Conservation (phyloP, 768 basidiomycete genomes). For the Thelephora aurantiotincta region DNA sequence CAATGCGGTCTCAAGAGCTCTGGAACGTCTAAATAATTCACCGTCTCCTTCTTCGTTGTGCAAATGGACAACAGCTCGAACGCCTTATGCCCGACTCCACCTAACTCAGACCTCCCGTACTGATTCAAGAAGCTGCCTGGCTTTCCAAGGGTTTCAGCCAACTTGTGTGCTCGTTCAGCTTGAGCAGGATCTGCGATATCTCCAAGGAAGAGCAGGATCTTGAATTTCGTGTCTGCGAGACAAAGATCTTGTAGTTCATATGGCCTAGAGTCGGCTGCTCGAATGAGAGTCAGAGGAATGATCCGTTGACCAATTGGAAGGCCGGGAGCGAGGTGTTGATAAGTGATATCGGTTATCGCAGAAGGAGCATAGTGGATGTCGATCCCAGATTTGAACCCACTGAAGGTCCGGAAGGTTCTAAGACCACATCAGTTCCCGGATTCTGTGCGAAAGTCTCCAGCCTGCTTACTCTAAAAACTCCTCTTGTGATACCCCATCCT, state of each 20-base stretch:
- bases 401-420: slow-evolving; percentile 31
- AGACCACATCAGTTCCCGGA: not conserved
- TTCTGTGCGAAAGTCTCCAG: not conserved
- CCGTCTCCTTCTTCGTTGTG: slow-evolving; percentile 21
- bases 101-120: slow-evolving; percentile 2
- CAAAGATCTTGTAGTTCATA: slow-evolving; percentile 36
- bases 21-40: slow-evolving; percentile 33
- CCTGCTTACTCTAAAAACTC: slow-evolving; percentile 28
- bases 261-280: slow-evolving; percentile 30
- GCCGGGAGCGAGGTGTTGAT: slow-evolving; percentile 23
- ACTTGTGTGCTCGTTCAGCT: slow-evolving; percentile 6
- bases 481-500: slow-evolving; percentile 33
- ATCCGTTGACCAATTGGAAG: slow-evolving; percentile 37
- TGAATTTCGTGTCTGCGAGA: slow-evolving; percentile 33
- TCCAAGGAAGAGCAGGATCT: slow-evolving; percentile 32
- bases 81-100: slow-evolving; percentile 16
- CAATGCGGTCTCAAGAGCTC: slow-evolving; percentile 35
- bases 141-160: slow-evolving; percentile 10
- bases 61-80: slow-evolving; percentile 32
- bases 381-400: slow-evolving; percentile 32
- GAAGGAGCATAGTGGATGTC: slow-evolving; percentile 36
- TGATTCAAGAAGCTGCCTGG: slow-evolving; percentile 10
- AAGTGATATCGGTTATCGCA: slow-evolving; percentile 16
- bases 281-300: slow-evolving; percentile 30
- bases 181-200: slow-evolving; percentile 16